phyloP scores from a whole-genome alignment of 1,139 yeast genomes.

The Torulaspora globosa region DNA sequence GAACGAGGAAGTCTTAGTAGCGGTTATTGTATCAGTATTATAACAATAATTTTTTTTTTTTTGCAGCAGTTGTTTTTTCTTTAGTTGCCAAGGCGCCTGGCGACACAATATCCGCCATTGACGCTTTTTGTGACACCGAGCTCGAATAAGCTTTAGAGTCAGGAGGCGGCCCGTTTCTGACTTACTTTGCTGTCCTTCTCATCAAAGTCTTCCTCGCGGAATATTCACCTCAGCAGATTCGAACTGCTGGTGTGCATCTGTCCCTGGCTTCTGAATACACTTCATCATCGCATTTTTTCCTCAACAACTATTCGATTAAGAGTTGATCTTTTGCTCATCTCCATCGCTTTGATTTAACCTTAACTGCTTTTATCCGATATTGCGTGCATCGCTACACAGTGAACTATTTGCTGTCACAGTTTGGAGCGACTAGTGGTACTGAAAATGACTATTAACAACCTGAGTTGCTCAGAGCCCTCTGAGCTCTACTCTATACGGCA shows the following conservation, averaged over 20 bases:
- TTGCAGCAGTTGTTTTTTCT: not conserved
- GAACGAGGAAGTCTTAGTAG: constrained; percentile 6
- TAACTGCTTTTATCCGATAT: not conserved
- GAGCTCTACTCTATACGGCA: constrained; percentile 44
- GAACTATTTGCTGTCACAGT: not conserved
- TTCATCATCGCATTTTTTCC: not conserved
- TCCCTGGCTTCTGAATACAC: not conserved
- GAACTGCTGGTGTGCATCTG: not conserved
- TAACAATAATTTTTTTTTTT: not conserved
- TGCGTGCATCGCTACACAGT: constrained; percentile 6
- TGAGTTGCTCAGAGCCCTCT: constrained; percentile 28
- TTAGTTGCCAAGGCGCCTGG: not conserved
- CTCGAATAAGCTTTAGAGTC: too few species aligned
- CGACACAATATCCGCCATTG: not conserved
- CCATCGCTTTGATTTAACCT: constrained; percentile 4
- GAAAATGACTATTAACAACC: constrained; percentile 12
- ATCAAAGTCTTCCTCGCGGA: not conserved
- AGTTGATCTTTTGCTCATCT: constrained; percentile 2
- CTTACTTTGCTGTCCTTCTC: not conserved
- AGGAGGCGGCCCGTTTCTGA: too few species aligned
- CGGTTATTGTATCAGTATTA: not conserved
- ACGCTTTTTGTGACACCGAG: not conserved
- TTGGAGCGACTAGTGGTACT: not conserved
- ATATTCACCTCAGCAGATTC: not conserved
- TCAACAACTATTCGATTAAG: not conserved